Percentiles rank a stretch among this genome's conserved stretches.
Conservation (phyloP, 2,329 filamentous ascomycete species). For the Sphaerostilbella broomeana region DNA sequence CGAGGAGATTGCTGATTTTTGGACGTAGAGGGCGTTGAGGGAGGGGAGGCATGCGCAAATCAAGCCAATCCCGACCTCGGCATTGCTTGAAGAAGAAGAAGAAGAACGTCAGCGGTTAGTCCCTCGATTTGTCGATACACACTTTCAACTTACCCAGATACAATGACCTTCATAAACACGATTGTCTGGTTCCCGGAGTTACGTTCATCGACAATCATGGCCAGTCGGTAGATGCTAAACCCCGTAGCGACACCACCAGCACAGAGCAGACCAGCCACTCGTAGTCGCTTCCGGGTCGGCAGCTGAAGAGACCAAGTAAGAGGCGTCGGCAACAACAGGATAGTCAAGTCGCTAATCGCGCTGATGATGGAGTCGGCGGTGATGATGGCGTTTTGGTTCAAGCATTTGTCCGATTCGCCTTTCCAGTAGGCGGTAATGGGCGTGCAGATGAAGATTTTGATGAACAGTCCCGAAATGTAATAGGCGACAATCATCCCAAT, state of each 20-base stretch:
- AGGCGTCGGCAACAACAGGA: conserved; percentile 25
- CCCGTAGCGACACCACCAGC: conserved; percentile 27
- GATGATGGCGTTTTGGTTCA: conserved; percentile 30
- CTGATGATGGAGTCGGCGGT: conserved; percentile 27
- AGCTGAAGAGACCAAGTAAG: conserved; percentile 28
- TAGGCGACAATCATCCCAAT: conserved; percentile 32
- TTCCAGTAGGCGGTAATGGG: conserved; percentile 37
- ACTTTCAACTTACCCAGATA: conserved; percentile 19
- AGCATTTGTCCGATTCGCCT: conserved; percentile 23
- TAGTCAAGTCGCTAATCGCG: conserved; percentile 26
- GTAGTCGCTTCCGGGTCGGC: conserved; percentile 23
- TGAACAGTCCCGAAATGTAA: conserved; percentile 34
- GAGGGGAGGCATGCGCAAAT: conserved; percentile 27
- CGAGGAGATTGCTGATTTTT: conserved; percentile 16
- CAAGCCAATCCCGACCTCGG: conserved; percentile 26
- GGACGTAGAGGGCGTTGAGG: conserved; percentile 19
- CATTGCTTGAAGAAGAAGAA: conserved; percentile 18
- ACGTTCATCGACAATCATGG: conserved; percentile 20
- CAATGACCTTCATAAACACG: conserved; percentile 22
- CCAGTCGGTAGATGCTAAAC: conserved; percentile 25
- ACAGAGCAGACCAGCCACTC: conserved; percentile 23
- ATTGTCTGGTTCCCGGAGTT: conserved; percentile 22
- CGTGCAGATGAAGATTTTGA: conserved; percentile 36
- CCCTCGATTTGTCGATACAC: too few relatives aligned
- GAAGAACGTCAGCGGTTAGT: too few relatives aligned